Percentiles rank a stretch among this genome's conserved stretches.
phyloP scores from a whole-genome alignment of 2,329 filamentous ascomycete species.

The Xylariaceae sp. region DNA sequence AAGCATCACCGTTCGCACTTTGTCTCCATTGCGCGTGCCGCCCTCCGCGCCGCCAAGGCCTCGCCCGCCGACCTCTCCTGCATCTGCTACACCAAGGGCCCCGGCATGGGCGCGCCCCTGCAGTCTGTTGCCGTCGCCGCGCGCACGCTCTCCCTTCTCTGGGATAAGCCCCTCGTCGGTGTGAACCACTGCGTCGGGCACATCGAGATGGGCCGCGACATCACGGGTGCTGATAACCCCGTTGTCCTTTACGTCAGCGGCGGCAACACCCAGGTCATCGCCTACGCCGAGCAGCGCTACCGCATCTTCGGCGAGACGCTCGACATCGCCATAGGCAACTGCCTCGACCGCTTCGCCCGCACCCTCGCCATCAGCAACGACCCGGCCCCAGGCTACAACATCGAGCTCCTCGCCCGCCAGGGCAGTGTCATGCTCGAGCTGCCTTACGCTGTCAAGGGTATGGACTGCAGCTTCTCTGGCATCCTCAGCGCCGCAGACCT shows the following conservation, averaged over 20 bases:
- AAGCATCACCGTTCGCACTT: conserved; percentile 87
- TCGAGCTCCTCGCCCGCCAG: conserved; percentile 84
- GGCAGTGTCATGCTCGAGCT: conserved; percentile 72
- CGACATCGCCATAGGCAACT: conserved; percentile 97
- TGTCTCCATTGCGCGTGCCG: conserved; percentile 72
- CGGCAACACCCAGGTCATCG: conserved; percentile 97
- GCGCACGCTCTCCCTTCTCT: conserved; percentile 75
- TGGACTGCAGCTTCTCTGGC: conserved; percentile 96
- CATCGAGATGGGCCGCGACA: conserved; percentile 95
- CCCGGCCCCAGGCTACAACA: conserved; percentile 95
- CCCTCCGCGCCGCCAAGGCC: conserved; percentile 66
- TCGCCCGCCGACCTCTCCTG: conserved; percentile 69
- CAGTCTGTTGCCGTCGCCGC: conserved; percentile 83
- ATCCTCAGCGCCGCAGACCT: conserved; percentile 82
- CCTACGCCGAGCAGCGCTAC: conserved; percentile 90
- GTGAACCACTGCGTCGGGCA: conserved; percentile 99
- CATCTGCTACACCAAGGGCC: conserved; percentile 92
- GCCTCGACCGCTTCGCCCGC: conserved; percentile 90
- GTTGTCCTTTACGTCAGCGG: conserved; percentile 95
- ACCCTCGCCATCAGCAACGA: conserved; percentile 91
- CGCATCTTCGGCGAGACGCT: conserved; percentile 97
- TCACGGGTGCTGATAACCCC: conserved; percentile 85
- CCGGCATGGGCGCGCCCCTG: conserved; percentile 93
- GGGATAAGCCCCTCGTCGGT: conserved; percentile 83
- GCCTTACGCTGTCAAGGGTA: conserved; percentile 95